Conservation (phyloP, 768 basidiomycete species). For the Lyophyllum shimeji region DNA sequence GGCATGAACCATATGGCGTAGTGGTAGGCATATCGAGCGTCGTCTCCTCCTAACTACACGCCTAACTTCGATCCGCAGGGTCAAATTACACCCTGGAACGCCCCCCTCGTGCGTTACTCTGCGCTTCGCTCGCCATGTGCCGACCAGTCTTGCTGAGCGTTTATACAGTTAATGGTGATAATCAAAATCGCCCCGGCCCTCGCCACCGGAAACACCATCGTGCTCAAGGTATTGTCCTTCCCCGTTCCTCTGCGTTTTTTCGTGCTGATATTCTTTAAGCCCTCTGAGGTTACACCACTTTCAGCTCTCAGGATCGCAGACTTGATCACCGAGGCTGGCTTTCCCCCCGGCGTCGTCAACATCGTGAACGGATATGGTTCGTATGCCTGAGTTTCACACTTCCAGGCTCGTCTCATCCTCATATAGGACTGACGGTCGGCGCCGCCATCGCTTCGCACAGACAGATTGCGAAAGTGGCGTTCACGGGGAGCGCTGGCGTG, state of each 20-base stretch:
- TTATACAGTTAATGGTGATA: slow-evolving; percentile 25
- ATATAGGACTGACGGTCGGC: slow-evolving; percentile 52
- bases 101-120: slow-evolving; percentile 34
- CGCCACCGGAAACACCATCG: slow-evolving; percentile 54
- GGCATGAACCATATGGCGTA: slow-evolving; percentile 60
- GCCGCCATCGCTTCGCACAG: slow-evolving; percentile 60
- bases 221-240: slow-evolving; percentile 41
- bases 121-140: no score
- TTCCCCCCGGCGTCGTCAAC: slow-evolving; percentile 73
- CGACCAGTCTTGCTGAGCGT: neutral
- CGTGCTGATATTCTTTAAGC: slow-evolving; percentile 30
- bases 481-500: slow-evolving; percentile 81
- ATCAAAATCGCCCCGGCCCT: slow-evolving; percentile 31
- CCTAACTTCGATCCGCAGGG: slow-evolving; percentile 19
- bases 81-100: slow-evolving; percentile 65
- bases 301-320: slow-evolving; percentile 50
- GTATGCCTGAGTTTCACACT: no score
- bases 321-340: slow-evolving; percentile 64
- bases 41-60: neutral
- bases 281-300: slow-evolving; percentile 66
- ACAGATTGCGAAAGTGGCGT: slow-evolving; percentile 69
- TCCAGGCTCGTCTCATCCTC: neutral
- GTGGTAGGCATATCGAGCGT: slow-evolving; percentile 22
- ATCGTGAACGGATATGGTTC: slow-evolving; percentile 60
- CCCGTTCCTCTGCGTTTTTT: neutral